A percentile compares a stretch with the other conserved stretches of the same genome.
Evolutionary conservation across 768 basidiomycete species (phyloP).

Genomic region (Leccinum incarnatum): DNA sequence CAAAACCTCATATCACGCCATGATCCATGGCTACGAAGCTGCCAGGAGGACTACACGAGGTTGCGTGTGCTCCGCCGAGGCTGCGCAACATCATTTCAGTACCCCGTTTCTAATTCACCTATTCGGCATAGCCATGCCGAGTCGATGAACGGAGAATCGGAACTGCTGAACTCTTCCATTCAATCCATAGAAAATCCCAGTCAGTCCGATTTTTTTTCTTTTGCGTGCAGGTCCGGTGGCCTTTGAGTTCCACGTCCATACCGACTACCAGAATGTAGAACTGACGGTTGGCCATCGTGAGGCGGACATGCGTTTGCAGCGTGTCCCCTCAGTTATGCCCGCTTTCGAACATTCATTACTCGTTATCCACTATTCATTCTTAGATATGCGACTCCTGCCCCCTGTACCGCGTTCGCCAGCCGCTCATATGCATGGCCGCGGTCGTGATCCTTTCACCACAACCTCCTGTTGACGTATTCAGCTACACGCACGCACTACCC

Average conservation of each 20-base stretch:
- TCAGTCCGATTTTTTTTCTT: neutral
- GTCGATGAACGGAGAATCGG: neutral
- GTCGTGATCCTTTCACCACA: constrained; percentile 7
- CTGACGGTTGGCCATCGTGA: neutral
- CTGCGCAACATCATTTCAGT: constrained; percentile 13
- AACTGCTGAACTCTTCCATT: neutral
- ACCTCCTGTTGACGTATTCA: constrained; percentile 6
- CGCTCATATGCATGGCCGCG: constrained; percentile 6
- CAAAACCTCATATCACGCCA: neutral
- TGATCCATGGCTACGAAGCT: neutral
- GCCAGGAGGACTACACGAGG: constrained; percentile 29
- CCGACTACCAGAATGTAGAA: neutral
- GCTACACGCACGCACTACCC: constrained; percentile 8
- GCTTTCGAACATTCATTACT: constrained; percentile 11
- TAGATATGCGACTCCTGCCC: constrained; percentile 14
- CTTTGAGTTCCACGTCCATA: neutral
- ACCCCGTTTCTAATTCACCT: constrained; percentile 12
- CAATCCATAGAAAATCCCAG: neutral
- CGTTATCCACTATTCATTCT: constrained; percentile 10
- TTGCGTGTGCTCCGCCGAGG: constrained; percentile 3
- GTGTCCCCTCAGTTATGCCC: constrained; percentile 9
- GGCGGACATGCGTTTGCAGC: constrained; percentile 11
- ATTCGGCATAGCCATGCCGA: neutral
- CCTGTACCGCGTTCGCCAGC: constrained; percentile 18
- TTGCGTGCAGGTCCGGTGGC: neutral